These are phyloP conservation scores for Phytophthora citrophthora DNA, from an alignment of 352 stramenopile genomes.

Conservation along the genomic window DNA sequence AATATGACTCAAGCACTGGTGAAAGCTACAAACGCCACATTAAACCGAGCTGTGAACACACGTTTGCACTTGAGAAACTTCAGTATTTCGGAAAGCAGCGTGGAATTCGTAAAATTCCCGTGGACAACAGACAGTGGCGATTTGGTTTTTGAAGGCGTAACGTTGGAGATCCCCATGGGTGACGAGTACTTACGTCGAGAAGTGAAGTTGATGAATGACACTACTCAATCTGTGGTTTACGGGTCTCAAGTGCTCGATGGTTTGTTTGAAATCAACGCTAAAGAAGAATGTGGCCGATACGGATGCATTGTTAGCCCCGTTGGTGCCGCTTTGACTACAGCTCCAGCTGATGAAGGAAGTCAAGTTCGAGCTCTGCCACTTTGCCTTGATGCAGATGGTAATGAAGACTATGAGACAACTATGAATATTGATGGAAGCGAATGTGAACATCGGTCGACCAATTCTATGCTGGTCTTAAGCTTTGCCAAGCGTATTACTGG, in stretches of 20 bases:
- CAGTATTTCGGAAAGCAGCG: constrained; percentile 29
- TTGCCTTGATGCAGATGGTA: constrained; percentile 37
- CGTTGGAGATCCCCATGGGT: constrained; percentile 50
- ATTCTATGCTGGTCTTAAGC: constrained; percentile 58
- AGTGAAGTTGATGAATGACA: constrained; percentile 37
- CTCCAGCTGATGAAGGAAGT: constrained; percentile 46
- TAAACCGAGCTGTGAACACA: constrained; percentile 30
- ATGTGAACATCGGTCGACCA: constrained; percentile 36
- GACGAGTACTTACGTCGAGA: constrained; percentile 42
- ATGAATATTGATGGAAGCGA: constrained; percentile 30
- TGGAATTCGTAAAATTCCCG: constrained; percentile 44
- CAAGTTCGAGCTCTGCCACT: constrained; percentile 56
- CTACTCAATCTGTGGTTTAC: constrained; percentile 44
- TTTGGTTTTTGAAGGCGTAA: constrained; percentile 49
- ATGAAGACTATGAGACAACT: constrained; percentile 42
- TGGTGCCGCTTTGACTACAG: constrained; percentile 32
- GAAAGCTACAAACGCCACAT: constrained; percentile 30
- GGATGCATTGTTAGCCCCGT: constrained; percentile 54
- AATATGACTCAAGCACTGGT: constrained; percentile 32
- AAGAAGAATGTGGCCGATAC: constrained; percentile 58
- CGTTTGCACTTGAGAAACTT: constrained; percentile 41
- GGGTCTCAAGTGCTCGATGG: constrained; percentile 21
- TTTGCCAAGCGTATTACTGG: constrained; percentile 60
- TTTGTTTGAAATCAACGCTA: constrained; percentile 63
- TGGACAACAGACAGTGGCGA: constrained; percentile 32